phyloP scores from a whole-genome alignment of 805 yeast genomes.

The Wickerhamomyces silvicola region DNA sequence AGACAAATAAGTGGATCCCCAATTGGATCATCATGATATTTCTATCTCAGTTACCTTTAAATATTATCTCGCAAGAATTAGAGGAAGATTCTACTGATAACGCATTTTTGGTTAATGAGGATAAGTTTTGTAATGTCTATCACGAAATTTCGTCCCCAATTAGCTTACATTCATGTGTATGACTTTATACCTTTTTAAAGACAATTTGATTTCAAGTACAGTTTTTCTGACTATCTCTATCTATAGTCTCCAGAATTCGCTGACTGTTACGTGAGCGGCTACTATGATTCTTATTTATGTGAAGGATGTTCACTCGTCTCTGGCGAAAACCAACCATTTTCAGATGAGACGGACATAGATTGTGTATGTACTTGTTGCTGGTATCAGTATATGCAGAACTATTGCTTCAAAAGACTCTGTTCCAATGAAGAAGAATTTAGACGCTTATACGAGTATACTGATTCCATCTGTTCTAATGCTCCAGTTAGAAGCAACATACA shows the following conservation, averaged over 20 bases:
- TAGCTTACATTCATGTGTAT: conserved; percentile 11
- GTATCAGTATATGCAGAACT: conserved; percentile 18
- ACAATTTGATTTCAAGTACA: background rate
- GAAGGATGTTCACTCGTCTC: conserved; percentile 21
- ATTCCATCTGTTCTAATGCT: conserved; percentile 8
- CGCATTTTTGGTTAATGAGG: background rate
- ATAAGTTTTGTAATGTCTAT: conserved; percentile 2
- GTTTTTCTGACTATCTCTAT: background rate
- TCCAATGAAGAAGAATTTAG: conserved; percentile 10
- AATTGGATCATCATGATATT: background rate
- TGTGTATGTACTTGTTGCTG: conserved; percentile 22
- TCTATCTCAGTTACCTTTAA: background rate
- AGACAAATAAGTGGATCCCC: too few relatives aligned
- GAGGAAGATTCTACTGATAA: background rate
- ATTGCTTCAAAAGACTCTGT: conserved; percentile 19
- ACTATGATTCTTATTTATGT: conserved; percentile 16
- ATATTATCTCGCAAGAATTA: background rate
- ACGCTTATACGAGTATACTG: conserved; percentile 7
- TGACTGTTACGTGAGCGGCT: conserved; percentile 17
- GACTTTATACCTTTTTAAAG: conserved; percentile 3
- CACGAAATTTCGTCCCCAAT: conserved; percentile 5
- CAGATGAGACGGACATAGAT: conserved; percentile 10
- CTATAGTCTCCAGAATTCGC: conserved; percentile 11
- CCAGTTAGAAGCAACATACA: conserved; percentile 11
- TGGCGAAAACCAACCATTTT: background rate